These are phyloP conservation scores for Hebeloma cylindrosporum DNA, from an alignment of 768 basidiomycete genomes.

Conservation along the genomic window DNA sequence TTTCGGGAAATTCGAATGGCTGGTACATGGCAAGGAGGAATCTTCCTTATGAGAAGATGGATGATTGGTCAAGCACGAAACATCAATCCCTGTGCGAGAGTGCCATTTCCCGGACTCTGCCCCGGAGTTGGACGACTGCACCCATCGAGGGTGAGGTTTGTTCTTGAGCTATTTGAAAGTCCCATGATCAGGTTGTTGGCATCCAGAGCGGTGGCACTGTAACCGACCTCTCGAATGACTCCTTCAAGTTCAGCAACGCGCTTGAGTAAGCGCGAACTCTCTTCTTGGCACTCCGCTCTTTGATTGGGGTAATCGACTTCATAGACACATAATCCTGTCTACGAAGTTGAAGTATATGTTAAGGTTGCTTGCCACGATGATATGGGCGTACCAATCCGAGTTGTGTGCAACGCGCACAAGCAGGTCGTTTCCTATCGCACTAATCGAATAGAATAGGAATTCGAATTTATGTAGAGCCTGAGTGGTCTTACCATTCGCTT, in stretches of 20 bases:
- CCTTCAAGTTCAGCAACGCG: constrained; percentile 83
- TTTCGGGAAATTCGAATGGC: constrained; percentile 13
- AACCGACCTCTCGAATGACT: constrained; percentile 71
- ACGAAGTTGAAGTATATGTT: constrained; percentile 3
- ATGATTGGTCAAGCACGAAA: constrained; percentile 24
- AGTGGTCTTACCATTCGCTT: constrained; percentile 64
- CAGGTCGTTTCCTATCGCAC: constrained; percentile 52
- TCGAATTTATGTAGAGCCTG: neutral
- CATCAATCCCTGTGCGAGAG: constrained; percentile 21
- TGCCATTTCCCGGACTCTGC: constrained; percentile 29
- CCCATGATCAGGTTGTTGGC: constrained; percentile 21
- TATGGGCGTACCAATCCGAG: constrained; percentile 42
- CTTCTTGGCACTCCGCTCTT: constrained; percentile 55
- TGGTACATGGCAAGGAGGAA: constrained; percentile 6
- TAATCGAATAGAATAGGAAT: constrained; percentile 9
- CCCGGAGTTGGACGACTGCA: constrained; percentile 43
- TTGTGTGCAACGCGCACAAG: constrained; percentile 50
- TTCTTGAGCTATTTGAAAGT: constrained; percentile 55
- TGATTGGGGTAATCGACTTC: constrained; percentile 77
- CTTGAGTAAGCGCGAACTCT: constrained; percentile 63
- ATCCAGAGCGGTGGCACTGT: constrained; percentile 25
- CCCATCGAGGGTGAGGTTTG: constrained; percentile 71
- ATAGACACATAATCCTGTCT: constrained; percentile 84
- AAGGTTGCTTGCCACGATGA: neutral
- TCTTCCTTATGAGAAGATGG: constrained; percentile 32